Conservation (phyloP, 768 basidiomycete genomes). For the Termitomyces heimii region DNA sequence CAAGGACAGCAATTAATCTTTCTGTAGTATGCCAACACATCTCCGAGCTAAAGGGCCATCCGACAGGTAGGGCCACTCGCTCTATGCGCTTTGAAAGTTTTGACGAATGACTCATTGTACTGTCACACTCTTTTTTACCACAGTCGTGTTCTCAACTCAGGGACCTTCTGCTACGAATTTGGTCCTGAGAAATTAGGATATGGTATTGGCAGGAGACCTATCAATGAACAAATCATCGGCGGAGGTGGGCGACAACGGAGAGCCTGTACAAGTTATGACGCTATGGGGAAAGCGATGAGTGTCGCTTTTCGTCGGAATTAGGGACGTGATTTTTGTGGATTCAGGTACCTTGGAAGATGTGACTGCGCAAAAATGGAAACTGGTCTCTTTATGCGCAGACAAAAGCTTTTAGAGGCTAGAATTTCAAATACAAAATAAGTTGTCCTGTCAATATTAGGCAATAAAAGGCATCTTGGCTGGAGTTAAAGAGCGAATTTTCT, state of each 20-base stretch:
- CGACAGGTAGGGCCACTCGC: not conserved
- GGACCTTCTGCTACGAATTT: not conserved
- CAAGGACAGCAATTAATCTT: not conserved
- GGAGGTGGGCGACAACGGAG: not conserved
- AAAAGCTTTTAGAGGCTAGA: too few species aligned
- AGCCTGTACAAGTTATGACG: not conserved
- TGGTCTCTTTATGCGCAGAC: too few species aligned
- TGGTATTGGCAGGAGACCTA: not conserved
- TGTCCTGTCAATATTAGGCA: not conserved
- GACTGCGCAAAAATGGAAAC: not conserved
- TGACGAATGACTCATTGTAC: not conserved
- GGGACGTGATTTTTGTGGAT: not conserved
- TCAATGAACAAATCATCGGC: not conserved
- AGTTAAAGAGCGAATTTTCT: not conserved
- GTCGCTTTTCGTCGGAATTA: not conserved
- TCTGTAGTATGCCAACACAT: not conserved
- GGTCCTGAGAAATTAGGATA: not conserved
- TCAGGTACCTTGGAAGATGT: not conserved
- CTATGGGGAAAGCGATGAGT: not conserved
- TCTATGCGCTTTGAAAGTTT: not conserved
- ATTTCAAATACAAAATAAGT: too few species aligned
- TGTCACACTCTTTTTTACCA: not conserved
- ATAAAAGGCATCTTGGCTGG: not conserved
- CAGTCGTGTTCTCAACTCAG: not conserved
- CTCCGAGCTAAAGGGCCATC: not conserved